These are phyloP conservation scores for Daldinia vernicosa DNA, from an alignment of 495 filamentous ascomycete species.

Conservation along the genomic window DNA sequence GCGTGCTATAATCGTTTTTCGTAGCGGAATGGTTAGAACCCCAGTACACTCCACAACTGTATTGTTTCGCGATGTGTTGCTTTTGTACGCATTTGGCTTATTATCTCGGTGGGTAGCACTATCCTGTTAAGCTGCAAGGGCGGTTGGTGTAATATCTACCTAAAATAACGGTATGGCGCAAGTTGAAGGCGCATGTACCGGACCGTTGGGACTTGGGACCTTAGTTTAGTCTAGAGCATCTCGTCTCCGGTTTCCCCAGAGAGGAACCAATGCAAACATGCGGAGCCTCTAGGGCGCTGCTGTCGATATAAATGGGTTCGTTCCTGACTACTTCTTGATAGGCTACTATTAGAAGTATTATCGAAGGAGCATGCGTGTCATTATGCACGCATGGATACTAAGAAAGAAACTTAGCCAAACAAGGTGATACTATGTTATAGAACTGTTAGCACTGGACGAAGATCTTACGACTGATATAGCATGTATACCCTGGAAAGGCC, in stretches of 20 bases:
- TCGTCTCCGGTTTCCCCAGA: neutral
- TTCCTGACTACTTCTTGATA: neutral
- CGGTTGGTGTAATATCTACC: neutral
- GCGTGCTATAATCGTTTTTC: neutral
- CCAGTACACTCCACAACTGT: neutral
- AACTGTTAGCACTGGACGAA: neutral
- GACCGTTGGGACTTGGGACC: neutral
- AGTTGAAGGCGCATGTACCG: neutral
- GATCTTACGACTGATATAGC: neutral
- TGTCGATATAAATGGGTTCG: neutral
- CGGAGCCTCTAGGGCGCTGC: neutral
- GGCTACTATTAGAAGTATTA: neutral
- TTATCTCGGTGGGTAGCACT: neutral
- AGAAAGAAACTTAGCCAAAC: neutral
- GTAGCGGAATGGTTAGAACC: neutral
- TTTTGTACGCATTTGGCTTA: neutral
- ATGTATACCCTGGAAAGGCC: neutral
- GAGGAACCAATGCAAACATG: neutral
- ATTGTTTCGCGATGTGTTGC: neutral
- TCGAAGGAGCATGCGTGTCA: neutral
- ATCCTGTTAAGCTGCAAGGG: neutral
- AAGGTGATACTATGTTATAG: neutral
- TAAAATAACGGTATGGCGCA: neutral
- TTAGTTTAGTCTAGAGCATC: neutral
- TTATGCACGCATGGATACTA: neutral